These are phyloP conservation scores for Malus hybrid DNA, from an alignment of 331 rosid species.

Conservation along the genomic window DNA sequence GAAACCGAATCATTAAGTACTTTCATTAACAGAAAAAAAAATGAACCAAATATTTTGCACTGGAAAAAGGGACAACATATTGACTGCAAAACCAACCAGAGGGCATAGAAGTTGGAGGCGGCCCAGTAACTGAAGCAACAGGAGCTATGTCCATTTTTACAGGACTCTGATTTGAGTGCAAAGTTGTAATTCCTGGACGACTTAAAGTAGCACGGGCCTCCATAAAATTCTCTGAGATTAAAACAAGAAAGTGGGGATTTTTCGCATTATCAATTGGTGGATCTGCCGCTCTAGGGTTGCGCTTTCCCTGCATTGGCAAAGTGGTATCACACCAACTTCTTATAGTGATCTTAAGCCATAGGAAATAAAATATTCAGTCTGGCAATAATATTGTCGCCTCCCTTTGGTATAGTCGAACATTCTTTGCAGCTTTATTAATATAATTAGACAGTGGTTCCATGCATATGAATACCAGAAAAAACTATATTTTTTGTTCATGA, in stretches of 20 bases:
- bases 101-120: slow-evolving; percentile 64
- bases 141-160: slow-evolving; percentile 75
- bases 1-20: neutral
- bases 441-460: neutral
- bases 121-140: slow-evolving; percentile 61
- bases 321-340: slow-evolving; percentile 10
- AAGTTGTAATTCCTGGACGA: slow-evolving; percentile 66
- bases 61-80: neutral
- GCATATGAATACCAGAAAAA: neutral
- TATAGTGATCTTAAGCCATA: neutral
- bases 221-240: slow-evolving; percentile 78
- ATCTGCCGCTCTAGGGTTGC: slow-evolving; percentile 54
- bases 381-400: neutral
- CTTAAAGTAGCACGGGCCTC: slow-evolving; percentile 75
- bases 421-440: neutral
- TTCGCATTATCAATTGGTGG: slow-evolving; percentile 60
- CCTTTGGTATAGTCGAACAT: neutral
- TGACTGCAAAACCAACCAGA: slow-evolving; percentile 46
- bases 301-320: slow-evolving; percentile 69
- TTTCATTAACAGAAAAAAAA: neutral
- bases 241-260: slow-evolving; percentile 55
- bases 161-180: slow-evolving; percentile 75
- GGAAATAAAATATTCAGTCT: neutral
- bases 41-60: neutral
- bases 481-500: neutral